These are phyloP conservation scores for Neofusicoccum laricinum DNA, from an alignment of 2,329 filamentous ascomycete species.

Conservation along the genomic window DNA sequence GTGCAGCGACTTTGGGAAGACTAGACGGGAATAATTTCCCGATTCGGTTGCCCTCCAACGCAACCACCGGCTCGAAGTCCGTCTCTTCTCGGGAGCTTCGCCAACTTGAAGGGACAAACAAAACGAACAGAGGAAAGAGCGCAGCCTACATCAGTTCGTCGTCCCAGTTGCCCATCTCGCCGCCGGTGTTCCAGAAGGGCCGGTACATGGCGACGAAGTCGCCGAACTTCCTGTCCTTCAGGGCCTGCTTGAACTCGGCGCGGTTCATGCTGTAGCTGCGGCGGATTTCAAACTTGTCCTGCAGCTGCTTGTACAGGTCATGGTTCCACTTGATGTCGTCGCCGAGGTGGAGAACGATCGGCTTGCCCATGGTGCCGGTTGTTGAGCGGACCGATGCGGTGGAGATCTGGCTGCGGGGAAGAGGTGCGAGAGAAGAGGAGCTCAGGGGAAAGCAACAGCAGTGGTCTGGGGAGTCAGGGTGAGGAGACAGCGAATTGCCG, in stretches of 20 bases:
- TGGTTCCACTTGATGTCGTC: constrained; percentile 47
- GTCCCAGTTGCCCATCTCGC: constrained; percentile 65
- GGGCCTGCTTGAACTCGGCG: constrained; percentile 39
- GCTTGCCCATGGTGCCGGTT: constrained; percentile 24
- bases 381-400: background rate
- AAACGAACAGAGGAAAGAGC: background rate
- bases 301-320: constrained; percentile 37
- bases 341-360: constrained; percentile 43
- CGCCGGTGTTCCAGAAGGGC: constrained; percentile 59
- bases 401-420: background rate
- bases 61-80: background rate
- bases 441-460: background rate
- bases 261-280: constrained; percentile 25
- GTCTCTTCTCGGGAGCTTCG: background rate
- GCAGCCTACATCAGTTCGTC: constrained; percentile 49
- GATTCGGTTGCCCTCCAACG: background rate
- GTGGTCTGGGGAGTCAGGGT: no score
- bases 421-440: background rate
- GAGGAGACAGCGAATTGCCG: background rate
- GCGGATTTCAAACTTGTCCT: constrained; percentile 36
- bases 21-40: constrained; percentile 9
- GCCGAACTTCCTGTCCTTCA: constrained; percentile 39
- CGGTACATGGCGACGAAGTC: constrained; percentile 51
- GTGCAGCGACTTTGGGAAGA: background rate
- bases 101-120: background rate